Evolutionary conservation across 306 rosid species (phyloP), one percentile per base, ranked within the genome.

Genomic region (Casuarina equisetifolia): DNA sequence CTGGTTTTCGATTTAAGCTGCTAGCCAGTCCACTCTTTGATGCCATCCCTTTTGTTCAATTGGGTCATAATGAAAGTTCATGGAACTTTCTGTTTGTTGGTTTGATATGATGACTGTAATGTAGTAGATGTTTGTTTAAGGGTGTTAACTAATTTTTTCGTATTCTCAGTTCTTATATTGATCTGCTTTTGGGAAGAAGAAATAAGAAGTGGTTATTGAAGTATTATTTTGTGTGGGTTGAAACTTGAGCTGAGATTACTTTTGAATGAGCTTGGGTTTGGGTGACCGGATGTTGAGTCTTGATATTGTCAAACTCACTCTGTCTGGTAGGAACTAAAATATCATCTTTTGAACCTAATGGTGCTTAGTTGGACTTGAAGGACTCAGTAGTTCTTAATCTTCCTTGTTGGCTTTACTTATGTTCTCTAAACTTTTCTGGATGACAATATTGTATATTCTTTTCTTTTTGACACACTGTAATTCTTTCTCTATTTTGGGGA

Each of bases 401-500:
- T 58, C 40, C 66, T 20, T 25, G 66, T 25, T 16, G 7, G 4
- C 20, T 4, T 50, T 50, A 50, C n/a, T 50, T 52, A 52, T 52
- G 32, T 25, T 25, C 32, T 25, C 1, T 58, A 19, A 8, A 20
- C 12, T 25, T 58, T 25, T 58, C 38, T 25, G 1, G 38, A 19
- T 52, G 9, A 16, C 58, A 3, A 58, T 9, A 52, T 58, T 54
- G 6, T 32, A 48, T 75, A 9, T 58, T 3, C 50, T 17, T 48
- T 32, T 40, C 58, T 3, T 12, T 6, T 73, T 75, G 40, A 49
- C 71, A 70, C 20, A 43, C 76, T 75, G 46, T 20, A 36, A 64
- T 44, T 13, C 62, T 3, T 70, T 72, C 58, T 55, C 49, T 76
- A 40, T 76, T 69, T 54, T 44, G 63, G 78, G 78, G 42, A 67